phyloP scores from a whole-genome alignment of 1,284 basidiomycete genomes.

The Boletellus sp. region DNA sequence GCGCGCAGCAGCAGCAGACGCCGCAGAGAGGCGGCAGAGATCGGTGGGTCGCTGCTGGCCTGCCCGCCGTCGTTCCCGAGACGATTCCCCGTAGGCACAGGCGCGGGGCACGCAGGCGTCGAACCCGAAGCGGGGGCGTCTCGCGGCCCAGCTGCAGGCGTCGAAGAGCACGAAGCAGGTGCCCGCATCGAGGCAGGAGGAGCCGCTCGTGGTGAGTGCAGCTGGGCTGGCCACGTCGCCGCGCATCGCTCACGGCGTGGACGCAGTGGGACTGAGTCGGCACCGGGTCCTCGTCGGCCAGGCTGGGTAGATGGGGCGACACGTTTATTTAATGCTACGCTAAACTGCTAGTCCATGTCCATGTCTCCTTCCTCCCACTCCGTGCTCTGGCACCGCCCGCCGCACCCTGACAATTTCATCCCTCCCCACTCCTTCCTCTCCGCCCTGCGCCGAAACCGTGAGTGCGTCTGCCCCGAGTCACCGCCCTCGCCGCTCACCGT shows the following conservation, averaged over 20 bases:
- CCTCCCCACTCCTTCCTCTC: conserved; percentile 77
- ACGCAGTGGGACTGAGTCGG: conserved; percentile 31
- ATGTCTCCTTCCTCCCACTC: conserved; percentile 61
- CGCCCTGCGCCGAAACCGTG: conserved; percentile 75
- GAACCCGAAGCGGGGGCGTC: conserved; percentile 64
- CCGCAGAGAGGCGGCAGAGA: conserved; percentile 63
- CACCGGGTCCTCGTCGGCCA: not conserved
- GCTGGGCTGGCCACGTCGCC: conserved; percentile 16
- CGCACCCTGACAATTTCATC: conserved; percentile 84
- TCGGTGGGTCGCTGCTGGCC: conserved; percentile 45
- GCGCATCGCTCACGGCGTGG: conserved; percentile 26
- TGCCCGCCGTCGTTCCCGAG: conserved; percentile 14
- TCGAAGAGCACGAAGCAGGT: conserved; percentile 46
- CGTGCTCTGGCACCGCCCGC: conserved; percentile 80
- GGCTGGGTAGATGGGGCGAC: conserved; percentile 8
- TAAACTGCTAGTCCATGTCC: conserved; percentile 20
- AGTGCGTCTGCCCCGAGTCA: conserved; percentile 31
- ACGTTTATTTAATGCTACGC: conserved; percentile 34
- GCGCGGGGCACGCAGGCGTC: conserved; percentile 53
- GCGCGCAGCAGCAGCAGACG: conserved; percentile 62
- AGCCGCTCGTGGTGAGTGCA: conserved; percentile 57
- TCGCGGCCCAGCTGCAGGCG: conserved; percentile 53
- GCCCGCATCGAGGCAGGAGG: conserved; percentile 50
- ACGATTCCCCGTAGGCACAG: conserved; percentile 43
- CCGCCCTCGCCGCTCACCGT: conserved; percentile 13